Conservation (phyloP, 1,139 yeast species). For the Hemisphaericaspora subhashii region DNA sequence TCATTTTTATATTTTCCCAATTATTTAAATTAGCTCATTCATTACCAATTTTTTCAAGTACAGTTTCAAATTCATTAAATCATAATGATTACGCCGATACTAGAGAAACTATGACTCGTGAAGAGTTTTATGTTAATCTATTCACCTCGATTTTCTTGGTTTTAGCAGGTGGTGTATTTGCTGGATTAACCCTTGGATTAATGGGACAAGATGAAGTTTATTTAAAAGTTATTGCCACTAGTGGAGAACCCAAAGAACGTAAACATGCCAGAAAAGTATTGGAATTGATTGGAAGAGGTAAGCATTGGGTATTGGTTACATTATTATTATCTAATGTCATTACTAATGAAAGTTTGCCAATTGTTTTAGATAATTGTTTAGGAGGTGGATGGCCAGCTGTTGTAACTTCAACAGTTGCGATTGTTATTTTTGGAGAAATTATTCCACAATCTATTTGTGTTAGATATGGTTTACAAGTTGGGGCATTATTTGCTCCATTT, state of each 20-base stretch:
- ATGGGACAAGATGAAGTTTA: constrained; percentile 99
- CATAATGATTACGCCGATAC: constrained; percentile 11
- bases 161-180: constrained; percentile 90
- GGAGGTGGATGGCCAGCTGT: constrained; percentile 99
- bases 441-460: constrained; percentile 95
- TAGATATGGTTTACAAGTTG: constrained; percentile 87
- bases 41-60: constrained; percentile 20
- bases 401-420: constrained; percentile 84
- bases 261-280: constrained; percentile 75
- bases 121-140: constrained; percentile 55
- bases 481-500: constrained; percentile 88
- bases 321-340: constrained; percentile 82
- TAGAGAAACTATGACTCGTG: constrained; percentile 27
- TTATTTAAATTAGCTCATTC: constrained; percentile 29
- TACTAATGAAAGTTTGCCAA: constrained; percentile 93
- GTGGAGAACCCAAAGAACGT: constrained; percentile 62
- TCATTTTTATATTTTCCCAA: constrained; percentile 20
- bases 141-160: constrained; percentile 68
- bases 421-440: constrained; percentile 94
- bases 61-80: neutral
- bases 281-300: constrained; percentile 72
- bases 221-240: constrained; percentile 64
- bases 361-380: constrained; percentile 84
- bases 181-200: constrained; percentile 89
- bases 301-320: constrained; percentile 98